Evolutionary conservation across 192 early-diverging fungal genomes (phyloP), one percentile per base, ranked within the genome.

Genomic region (Gigaspora rosea): DNA sequence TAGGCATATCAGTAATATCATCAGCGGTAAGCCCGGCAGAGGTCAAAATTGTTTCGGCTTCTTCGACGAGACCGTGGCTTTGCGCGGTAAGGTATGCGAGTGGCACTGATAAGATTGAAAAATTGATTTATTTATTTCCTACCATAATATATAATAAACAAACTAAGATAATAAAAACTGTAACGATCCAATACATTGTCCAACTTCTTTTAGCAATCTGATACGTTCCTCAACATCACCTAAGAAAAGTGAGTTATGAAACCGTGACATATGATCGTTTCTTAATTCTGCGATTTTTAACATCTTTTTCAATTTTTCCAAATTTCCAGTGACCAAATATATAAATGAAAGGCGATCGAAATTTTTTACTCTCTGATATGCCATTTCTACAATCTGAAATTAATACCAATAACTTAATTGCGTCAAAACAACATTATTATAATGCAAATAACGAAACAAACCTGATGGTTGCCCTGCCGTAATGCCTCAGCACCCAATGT

Each of bases 291-390:
- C 91, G 80, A 98, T 97, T 84, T 95, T 95, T 70, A 95, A 87
- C 96, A 98, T 97, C 86, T 95, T 96, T 72, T 83, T 87, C 67
- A 98, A 84, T 84, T 99, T 98, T 27, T 97, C 95, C 1, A 81
- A 82, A 81, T 95, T 96, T 41, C 98, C 98, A 10, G 93, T 96
- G 71, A 93, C 90, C 57, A 97, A 85, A 83, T 99, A 99, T 69
- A 98, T 85, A 88, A 99, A 97, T 10, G 97, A 97, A 58, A 99
- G 91, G 22, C 91, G 85, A 81, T 98, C 95, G 84, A 93, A 96
- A 80, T 94, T 93, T 83, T 96, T 93, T 50, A 91, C 86, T 56
- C 95, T 91, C 81, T 98, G 96, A 78, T 97, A 97, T 8, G 93
- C 92, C 75, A 92, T 87, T 83, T 97, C 96, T 10, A 96, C 91